Conservation (phyloP, 176 grass and related monocot species). For the Triticum dicoccoides region DNA sequence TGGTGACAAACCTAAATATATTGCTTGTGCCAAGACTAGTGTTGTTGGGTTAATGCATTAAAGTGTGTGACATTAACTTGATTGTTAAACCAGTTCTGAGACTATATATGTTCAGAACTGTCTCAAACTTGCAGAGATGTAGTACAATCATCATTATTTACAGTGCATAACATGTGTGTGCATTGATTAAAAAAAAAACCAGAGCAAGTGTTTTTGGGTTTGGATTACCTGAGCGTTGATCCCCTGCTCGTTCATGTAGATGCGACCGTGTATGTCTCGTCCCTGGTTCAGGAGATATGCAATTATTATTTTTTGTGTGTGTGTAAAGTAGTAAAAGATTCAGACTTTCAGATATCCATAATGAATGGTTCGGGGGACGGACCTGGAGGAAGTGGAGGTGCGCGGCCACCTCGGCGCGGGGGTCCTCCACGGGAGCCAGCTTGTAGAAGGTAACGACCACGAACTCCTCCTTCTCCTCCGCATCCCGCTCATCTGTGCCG, state of each 20-base stretch:
- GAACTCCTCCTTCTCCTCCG: slow-evolving; percentile 31
- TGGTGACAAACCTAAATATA: neutral
- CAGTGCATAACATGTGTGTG: too few relatives aligned
- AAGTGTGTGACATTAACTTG: neutral
- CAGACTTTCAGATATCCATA: too few relatives aligned
- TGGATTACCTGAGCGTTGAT: slow-evolving; percentile 81
- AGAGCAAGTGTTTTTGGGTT: too few relatives aligned
- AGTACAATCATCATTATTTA: too few relatives aligned
- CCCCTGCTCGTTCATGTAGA: slow-evolving; percentile 93
- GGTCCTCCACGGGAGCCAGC: slow-evolving; percentile 64
- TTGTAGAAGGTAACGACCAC: slow-evolving; percentile 91
- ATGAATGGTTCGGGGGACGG: too few relatives aligned
- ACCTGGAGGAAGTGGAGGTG: slow-evolving; percentile 82
- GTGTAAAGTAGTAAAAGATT: too few relatives aligned
- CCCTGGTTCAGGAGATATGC: slow-evolving; percentile 37
- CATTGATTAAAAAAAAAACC: too few relatives aligned
- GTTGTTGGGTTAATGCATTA: too few relatives aligned
- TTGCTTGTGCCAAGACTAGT: neutral
- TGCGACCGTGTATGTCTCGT: slow-evolving; percentile 72
- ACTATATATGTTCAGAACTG: neutral
- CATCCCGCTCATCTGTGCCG: neutral
- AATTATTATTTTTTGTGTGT: neutral
- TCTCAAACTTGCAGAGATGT: neutral
- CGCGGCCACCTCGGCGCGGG: slow-evolving; percentile 51
- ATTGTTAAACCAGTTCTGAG: neutral